Evolutionary conservation across 2,329 filamentous ascomycete species (phyloP).

Genomic region (Periconia macrospinosa): DNA sequence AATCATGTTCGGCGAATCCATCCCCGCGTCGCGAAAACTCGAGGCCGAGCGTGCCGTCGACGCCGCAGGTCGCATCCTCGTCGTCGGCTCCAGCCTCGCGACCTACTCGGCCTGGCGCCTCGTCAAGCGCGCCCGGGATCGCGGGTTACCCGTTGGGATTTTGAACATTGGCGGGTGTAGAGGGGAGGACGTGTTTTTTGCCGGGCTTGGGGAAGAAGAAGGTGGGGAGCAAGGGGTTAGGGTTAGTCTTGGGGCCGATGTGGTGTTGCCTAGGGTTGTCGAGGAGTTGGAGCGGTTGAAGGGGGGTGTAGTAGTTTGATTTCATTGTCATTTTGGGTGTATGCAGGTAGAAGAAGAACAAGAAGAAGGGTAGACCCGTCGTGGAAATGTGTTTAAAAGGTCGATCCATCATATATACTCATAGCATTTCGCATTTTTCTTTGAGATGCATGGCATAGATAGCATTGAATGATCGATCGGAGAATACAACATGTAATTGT

Average conservation of each 20-base stretch:
- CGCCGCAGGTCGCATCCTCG: slow-evolving; percentile 68
- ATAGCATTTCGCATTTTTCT: no score
- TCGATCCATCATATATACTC: no score
- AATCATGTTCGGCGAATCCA: slow-evolving; percentile 95
- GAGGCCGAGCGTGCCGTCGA: slow-evolving; percentile 82
- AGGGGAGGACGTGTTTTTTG: slow-evolving; percentile 74
- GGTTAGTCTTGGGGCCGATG: slow-evolving; percentile 44
- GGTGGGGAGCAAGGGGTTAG: slow-evolving; percentile 39
- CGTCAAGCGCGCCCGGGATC: slow-evolving; percentile 78
- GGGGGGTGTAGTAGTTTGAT: no score
- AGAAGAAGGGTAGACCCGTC: no score
- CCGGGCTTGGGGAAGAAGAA: slow-evolving; percentile 52
- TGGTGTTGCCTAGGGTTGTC: slow-evolving; percentile 37
- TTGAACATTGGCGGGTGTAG: slow-evolving; percentile 85
- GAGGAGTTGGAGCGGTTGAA: slow-evolving; percentile 23
- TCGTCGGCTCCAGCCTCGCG: slow-evolving; percentile 87
- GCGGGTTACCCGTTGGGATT: slow-evolving; percentile 82
- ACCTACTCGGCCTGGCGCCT: slow-evolving; percentile 95
- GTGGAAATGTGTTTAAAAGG: no score
- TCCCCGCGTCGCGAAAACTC: slow-evolving; percentile 67
- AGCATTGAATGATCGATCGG: no score
- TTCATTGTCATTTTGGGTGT: no score
- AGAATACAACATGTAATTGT: no score
- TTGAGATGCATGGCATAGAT: no score
- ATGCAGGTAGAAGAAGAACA: no score